Base-by-base conservation (phyloP, 176 grass and related monocot genomes). In the Dactylis glomerata region DNA sequence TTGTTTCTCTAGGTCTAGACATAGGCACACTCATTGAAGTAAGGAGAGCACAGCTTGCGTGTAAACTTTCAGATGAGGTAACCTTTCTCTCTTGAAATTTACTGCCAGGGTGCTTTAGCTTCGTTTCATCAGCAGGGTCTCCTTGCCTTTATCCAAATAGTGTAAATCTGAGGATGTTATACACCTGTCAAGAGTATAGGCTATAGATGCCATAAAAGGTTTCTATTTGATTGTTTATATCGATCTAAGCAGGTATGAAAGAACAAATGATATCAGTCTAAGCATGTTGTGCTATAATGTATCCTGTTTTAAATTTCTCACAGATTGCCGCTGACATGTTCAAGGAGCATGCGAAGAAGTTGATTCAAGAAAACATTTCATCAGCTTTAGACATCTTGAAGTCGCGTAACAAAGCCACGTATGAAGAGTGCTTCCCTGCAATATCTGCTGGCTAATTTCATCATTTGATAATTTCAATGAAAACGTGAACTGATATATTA, bases 261-360 rank as follows among this genome's bases (percentile, higher is more conserved):
- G 69, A 33, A 26, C 3, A 83, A 80, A 58, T 50, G 30, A 4
- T 31, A 34, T 86, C 15, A 54, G 40, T 42, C 26, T 41, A 81
- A 54, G 27, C 37, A 66, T 78, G n/a, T 65, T 84, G 30, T 64
- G n/a, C 57, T 50, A 17, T 76, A 50, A 14, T 13, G 19, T 79
- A 15, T 61, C 3, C 31, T 82, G 63, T 87, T 88, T 78, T 73
- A 59, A 26, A 27, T 84, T 82, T 84, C 27, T 81, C 77, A 50
- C 91, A 99, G 96, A 94, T 94, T 75, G 91, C 96, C 82, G 41
- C 80, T 83, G 96, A 99, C 51, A 92, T 99, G 96, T 96, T 99
- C 65, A 94, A 72, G 83, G 96, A 96, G n/a, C 90, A 89, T 57
- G 87, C 78, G 45, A 94, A 92, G 85, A 90, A 93, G 61, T 88